Base-by-base conservation (phyloP, 2,329 filamentous ascomycete species). In the Aureobasidium zeae region DNA sequence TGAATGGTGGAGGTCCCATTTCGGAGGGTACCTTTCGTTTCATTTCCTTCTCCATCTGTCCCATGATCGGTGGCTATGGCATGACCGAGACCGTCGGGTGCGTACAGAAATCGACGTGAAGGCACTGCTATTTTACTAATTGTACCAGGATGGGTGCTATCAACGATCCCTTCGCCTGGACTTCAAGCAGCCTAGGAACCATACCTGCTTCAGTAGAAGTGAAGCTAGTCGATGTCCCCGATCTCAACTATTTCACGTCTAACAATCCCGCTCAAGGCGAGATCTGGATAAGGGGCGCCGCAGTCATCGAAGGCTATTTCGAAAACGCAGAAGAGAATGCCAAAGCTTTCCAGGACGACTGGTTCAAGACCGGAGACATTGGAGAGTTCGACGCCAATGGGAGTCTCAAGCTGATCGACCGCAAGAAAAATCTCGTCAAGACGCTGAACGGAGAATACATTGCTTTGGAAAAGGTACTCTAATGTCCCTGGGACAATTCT, bases 341-440 rank as follows among this genome's bases (percentile, higher is more conserved):
- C 56, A 81, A 83, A 59, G 73, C 83, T 4, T 74, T 89, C 51
- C 63, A 77, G 3, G 91, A 94, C 56, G 86, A 86, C 37, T 96
- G 91, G 91, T 96, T 96, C 76, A 89, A 83, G 74, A 94, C 87
- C 11, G 89, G 89, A 49, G 89, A 96, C 57, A 91, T 96, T 61
- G 89, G 89, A 56, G 85, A 95, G 61, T 91, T 89, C 56, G 81
- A 89, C 63, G 60, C 68, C 32, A 73, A 81, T 49, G 89, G 89
- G 31, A 84, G 94, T 61, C 66, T 96, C 52, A 77, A 73, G 54
- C 81, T 96, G 61, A 88, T 96, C 58, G 89, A 96, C 64, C 86
- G 89, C 54, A 88, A 94, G 77, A 96, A 96, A 80, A 96, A 96
- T 66, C 71, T 96, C 44, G 85, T 96, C 64, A 96, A 96, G 79